Evolutionary conservation across 441 rosid species (phyloP).

Genomic region (Raphanus hybrid): DNA sequence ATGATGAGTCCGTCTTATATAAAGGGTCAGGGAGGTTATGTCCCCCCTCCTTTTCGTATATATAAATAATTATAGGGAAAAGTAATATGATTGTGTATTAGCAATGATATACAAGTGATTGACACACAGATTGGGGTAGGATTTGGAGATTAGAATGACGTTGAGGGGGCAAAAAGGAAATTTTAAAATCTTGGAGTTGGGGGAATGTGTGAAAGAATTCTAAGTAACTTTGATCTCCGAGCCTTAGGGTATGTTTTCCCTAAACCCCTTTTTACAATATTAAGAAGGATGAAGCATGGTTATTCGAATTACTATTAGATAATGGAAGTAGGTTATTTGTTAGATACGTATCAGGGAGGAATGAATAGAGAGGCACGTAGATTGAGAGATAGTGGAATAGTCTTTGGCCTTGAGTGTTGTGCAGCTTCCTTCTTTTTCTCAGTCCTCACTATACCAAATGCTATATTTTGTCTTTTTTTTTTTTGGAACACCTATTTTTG

Average conservation of each 20-base stretch:
- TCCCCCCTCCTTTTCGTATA: conserved; percentile 6
- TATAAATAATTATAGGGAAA: conserved; percentile 9
- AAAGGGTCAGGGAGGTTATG: conserved; percentile 40
- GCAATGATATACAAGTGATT: conserved; percentile 40
- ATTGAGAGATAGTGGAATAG: conserved; percentile 38
- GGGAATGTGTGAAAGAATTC: conserved; percentile 31
- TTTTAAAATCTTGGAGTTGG: neutral
- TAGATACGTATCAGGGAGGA: conserved; percentile 22
- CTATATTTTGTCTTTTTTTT: neutral
- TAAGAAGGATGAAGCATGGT: conserved; percentile 33
- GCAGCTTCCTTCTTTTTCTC: conserved; percentile 37
- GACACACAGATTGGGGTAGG: conserved; percentile 19
- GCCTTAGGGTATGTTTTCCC: conserved; percentile 43
- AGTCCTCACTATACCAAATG: conserved; percentile 20
- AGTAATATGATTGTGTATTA: conserved; percentile 36
- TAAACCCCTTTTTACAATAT: conserved; percentile 27
- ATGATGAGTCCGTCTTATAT: conserved; percentile 45
- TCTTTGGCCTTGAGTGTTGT: conserved; percentile 41
- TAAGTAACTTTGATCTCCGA: conserved; percentile 24
- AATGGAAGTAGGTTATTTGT: conserved; percentile 11
- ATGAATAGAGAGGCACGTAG: conserved; percentile 41
- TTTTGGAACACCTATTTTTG: neutral
- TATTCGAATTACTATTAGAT: conserved; percentile 2
- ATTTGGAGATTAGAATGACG: conserved; percentile 30
- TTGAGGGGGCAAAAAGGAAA: conserved; percentile 28